Conservation (phyloP, 2,329 filamentous ascomycete species). For the Fusarium sp. region DNA sequence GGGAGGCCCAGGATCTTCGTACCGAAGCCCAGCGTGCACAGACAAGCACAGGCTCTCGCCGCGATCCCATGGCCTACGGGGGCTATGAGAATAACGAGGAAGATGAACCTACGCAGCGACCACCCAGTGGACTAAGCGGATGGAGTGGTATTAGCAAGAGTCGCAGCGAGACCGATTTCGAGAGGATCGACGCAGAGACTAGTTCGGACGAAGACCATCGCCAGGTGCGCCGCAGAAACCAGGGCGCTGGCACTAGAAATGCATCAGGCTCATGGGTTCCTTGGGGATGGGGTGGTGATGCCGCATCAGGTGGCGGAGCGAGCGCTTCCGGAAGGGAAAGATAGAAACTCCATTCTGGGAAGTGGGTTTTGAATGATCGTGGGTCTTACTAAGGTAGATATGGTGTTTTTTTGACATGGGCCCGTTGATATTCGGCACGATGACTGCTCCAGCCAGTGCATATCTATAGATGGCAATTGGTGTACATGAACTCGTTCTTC, state of each 20-base stretch:
- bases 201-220: slow-evolving; percentile 62
- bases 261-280: slow-evolving; percentile 58
- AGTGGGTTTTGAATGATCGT: slow-evolving; percentile 43
- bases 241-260: slow-evolving; percentile 33
- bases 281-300: slow-evolving; percentile 55
- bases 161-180: slow-evolving; percentile 87
- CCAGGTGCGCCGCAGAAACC: slow-evolving; percentile 47
- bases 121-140: slow-evolving; percentile 58
- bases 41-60: slow-evolving; percentile 33
- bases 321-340: slow-evolving; percentile 53
- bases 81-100: slow-evolving; percentile 44
- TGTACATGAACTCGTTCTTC: slow-evolving; percentile 5
- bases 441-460: slow-evolving; percentile 8
- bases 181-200: slow-evolving; percentile 83
- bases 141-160: slow-evolving; percentile 76
- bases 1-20: slow-evolving; percentile 73
- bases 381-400: slow-evolving; percentile 33
- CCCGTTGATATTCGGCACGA: background rate
- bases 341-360: slow-evolving; percentile 40
- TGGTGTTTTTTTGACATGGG: slow-evolving; percentile 20
- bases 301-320: slow-evolving; percentile 19
- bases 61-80: slow-evolving; percentile 39
- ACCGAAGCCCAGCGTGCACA: slow-evolving; percentile 45
- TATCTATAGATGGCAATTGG: slow-evolving; percentile 23
- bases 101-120: slow-evolving; percentile 52